Base-by-base conservation (phyloP, 345 rosid genomes). In the Firmiana major region DNA sequence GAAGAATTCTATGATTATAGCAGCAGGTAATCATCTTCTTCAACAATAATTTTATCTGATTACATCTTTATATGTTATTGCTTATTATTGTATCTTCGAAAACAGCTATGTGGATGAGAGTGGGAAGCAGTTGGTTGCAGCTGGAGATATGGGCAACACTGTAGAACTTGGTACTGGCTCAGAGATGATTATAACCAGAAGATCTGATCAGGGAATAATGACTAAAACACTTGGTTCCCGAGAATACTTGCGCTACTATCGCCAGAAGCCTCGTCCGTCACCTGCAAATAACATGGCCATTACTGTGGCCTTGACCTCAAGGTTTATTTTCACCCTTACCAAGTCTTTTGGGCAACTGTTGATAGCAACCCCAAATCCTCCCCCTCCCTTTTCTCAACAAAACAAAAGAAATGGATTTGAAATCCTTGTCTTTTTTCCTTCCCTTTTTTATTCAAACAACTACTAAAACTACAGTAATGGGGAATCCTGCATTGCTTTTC, bases 1-100 rank as follows among this genome's bases (percentile, higher is more conserved):
- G 97, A 96, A 82, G 98, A 96, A 68, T 96, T 96, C 75, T 96
- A 96, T 74, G 99, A 96, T 84, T 96, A 93, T 79, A 85, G 87
- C 78, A 90, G 98, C 97, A 96, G 99, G 98, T 92, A 28, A 57
- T 24, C 53, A 55, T 74, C 16, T 63, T 75, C 6, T 22, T 54
- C 21, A 31, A 54, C 70, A 12, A 16, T 72, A 17, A 9, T 67
- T 64, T 73, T 53, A 9, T 26, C 53, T 21, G 21, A 46, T 8
- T 70, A 34, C 17, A 55, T 54, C 11, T 59, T 54, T 22, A 10
- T 55, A 1, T 74, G 34, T 55, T 76, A 49, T 75, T 7, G 34
- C 38, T 53, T 65, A 13, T 19, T 34, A 76, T 70, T 51, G 43
- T 79, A 54, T 78, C 16, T 36, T 62, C 69, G 80, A 0, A 65